Percentiles rank a stretch among this genome's conserved stretches.
phyloP scores from a whole-genome alignment of 2,329 filamentous ascomycete genomes.

The Daldinia sp. region DNA sequence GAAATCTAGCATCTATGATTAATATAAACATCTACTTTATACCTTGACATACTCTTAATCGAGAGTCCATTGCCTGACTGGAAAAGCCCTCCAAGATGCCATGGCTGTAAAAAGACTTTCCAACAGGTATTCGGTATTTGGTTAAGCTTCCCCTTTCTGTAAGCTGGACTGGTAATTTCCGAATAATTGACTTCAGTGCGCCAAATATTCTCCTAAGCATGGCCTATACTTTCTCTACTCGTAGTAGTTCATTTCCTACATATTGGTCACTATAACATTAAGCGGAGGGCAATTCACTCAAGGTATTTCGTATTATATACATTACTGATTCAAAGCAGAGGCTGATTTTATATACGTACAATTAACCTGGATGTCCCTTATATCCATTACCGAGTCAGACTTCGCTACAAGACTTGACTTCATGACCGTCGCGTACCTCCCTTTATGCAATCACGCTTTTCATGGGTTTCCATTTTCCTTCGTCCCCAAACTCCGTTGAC shows the following conservation, averaged over 20 bases:
- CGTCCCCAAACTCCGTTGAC: background rate
- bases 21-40: too few relatives aligned
- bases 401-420: slow-evolving; percentile 12
- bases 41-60: too few relatives aligned
- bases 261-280: background rate
- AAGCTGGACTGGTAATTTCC: too few relatives aligned
- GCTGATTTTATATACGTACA: slow-evolving; percentile 15
- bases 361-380: background rate
- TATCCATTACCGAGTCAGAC: slow-evolving; percentile 7
- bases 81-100: too few relatives aligned
- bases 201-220: too few relatives aligned
- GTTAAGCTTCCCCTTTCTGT: too few relatives aligned
- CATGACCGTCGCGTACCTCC: slow-evolving; percentile 1
- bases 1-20: too few relatives aligned
- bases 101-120: too few relatives aligned
- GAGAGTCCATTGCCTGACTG: too few relatives aligned
- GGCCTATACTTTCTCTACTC: background rate
- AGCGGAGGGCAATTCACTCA: background rate
- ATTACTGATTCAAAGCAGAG: background rate
- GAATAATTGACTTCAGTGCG: too few relatives aligned
- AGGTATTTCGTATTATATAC: slow-evolving; percentile 10
- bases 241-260: background rate
- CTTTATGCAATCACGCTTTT: background rate
- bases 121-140: too few relatives aligned
- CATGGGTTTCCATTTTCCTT: background rate